Conservation (phyloP, 345 rosid genomes). For the Raphanus raphanistrum region DNA sequence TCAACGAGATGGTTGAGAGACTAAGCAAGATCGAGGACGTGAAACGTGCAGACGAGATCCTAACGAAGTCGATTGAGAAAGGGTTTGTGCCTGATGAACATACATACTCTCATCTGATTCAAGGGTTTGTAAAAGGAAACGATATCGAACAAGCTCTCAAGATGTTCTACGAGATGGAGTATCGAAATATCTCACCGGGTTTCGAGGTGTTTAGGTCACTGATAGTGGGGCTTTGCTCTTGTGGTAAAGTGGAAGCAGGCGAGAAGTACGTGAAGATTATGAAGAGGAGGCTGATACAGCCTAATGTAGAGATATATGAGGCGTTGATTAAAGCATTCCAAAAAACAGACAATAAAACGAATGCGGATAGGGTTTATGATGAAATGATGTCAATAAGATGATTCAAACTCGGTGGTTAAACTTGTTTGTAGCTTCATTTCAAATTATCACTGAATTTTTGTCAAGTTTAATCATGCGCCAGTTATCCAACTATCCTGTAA, state of each 20-base stretch:
- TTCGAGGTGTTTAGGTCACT: conserved; percentile 43
- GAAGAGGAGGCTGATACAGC: conserved; percentile 42
- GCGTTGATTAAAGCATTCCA: conserved; percentile 38
- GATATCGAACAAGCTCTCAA: conserved; percentile 58
- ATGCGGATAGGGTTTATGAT: conserved; percentile 40
- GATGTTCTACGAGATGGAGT: conserved; percentile 73
- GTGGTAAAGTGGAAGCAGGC: conserved; percentile 54
- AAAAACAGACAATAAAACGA: conserved; percentile 37
- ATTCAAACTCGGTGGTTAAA: background rate
- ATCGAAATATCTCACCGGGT: conserved; percentile 47
- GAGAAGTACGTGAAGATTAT: conserved; percentile 54
- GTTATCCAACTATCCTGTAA: background rate
- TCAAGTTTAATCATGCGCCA: background rate
- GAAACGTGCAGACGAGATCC: conserved; percentile 46
- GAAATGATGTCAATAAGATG: conserved; percentile 46
- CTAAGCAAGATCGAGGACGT: conserved; percentile 39
- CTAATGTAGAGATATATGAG: conserved; percentile 45
- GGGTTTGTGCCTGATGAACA: conserved; percentile 56
- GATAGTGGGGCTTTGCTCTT: conserved; percentile 47
- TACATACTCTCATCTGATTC: conserved; percentile 52
- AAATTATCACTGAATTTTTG: background rate
- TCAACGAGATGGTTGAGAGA: conserved; percentile 55
- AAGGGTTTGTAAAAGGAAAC: conserved; percentile 48
- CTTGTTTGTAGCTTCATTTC: background rate
- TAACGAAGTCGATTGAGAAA: conserved; percentile 51